Base-by-base conservation (phyloP, 2,329 filamentous ascomycete genomes). In the Cladosporium sp. region DNA sequence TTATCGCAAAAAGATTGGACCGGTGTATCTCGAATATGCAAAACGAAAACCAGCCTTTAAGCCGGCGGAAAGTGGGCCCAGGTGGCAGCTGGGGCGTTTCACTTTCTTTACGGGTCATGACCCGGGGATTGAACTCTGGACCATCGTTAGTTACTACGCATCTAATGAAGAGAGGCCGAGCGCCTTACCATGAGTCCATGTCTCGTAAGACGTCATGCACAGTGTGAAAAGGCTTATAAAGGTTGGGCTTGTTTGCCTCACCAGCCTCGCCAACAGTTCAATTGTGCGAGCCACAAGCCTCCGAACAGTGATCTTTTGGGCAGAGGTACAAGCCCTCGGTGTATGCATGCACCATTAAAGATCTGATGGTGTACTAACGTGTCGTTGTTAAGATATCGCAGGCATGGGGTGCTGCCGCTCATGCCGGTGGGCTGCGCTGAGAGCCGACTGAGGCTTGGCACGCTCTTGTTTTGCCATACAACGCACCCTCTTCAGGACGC, bases 351-450 rank as follows among this genome's bases (percentile, higher is more conserved):
- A 42, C 38, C 46, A 7, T 10, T 22, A 18, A n/a, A 5, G 31
- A 43, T 43, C 19, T 33, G 14, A 43, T 42, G 46, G 18, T 37
- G n/a, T 49, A 11, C 38, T 6, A 35, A 19, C 19, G 38, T 7
- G 38, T 43, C 16, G 38, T 49, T 34, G 46, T 49, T 49, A 37
- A 49, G 46, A 49, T 49, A 49, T 41, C 46, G 31, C 28, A 34
- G 16, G 38, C 42, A 42, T 28, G 46, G 46, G 37, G n/a, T 34
- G 40, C 19, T 16, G 28, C 14, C 19, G 16, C 22, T 31, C 38
- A 40, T 49, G 13, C 28, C 11, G 37, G 38, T 13, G 37, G 10
- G 11, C 35, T 38, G 38, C 38, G 46, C 28, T 49, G 46, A 38
- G 8, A 3, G 11, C n/a, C 13, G 8, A 13, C 37, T 41, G 28